Conservation (phyloP, 306 rosid genomes). For the Medicago ruthenica region DNA sequence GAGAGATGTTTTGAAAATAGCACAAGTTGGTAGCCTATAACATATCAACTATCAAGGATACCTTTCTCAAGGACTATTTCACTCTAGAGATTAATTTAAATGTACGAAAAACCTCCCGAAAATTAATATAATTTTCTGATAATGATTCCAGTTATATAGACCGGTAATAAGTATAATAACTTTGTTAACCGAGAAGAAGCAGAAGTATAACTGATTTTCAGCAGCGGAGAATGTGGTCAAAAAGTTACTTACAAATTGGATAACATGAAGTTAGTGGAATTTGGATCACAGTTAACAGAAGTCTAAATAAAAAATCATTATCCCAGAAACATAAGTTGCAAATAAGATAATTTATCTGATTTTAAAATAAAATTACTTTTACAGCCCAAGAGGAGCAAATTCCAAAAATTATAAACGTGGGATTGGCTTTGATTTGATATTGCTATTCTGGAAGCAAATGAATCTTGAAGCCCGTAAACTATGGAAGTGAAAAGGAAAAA, state of each 20-base stretch:
- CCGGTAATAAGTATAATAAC: not conserved
- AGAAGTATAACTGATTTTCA: not conserved
- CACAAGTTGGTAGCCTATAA: conserved; percentile 4
- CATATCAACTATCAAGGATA: not conserved
- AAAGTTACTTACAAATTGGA: not conserved
- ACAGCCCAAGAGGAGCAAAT: not conserved
- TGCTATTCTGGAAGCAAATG: conserved; percentile 9
- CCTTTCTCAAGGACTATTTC: not conserved
- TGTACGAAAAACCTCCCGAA: not conserved
- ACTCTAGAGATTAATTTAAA: not conserved
- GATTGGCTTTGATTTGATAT: conserved; percentile 13
- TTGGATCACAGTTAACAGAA: not conserved
- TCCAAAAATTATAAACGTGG: not conserved
- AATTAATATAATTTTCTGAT: not conserved
- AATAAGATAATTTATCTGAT: not conserved
- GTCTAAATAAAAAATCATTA: not conserved
- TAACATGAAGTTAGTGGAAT: not conserved
- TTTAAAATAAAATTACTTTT: not conserved
- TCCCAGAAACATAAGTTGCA: not conserved
- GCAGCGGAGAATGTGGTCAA: not conserved
- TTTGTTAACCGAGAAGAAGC: not conserved
- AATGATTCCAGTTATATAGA: not conserved
- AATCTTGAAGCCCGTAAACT: conserved; percentile 15
- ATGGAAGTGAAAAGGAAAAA: not conserved
- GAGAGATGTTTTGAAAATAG: not conserved